These are phyloP conservation scores for Podila minutissima DNA, from an alignment of 192 early-diverging fungal genomes.

Conservation along the genomic window DNA sequence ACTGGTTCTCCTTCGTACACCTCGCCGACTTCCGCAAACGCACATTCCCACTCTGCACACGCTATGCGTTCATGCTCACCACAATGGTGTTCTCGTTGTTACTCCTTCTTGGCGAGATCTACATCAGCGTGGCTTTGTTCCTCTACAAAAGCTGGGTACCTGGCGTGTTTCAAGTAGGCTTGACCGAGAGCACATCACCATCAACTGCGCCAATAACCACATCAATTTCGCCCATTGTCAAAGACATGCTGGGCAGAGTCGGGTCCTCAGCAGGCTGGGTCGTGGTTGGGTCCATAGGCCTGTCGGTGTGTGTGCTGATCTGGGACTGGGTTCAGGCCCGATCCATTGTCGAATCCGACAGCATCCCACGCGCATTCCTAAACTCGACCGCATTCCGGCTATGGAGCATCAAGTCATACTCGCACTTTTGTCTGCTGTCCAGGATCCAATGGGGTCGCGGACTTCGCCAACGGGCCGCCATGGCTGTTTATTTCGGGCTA, in stretches of 20 bases:
- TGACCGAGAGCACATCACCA: neutral
- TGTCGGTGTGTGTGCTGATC: slow-evolving; percentile 15
- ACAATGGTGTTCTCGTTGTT: slow-evolving; percentile 5
- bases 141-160: slow-evolving; percentile 21
- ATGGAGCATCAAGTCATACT: slow-evolving; percentile 42
- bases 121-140: slow-evolving; percentile 11
- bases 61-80: slow-evolving; percentile 15
- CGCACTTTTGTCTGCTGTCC: slow-evolving; percentile 33
- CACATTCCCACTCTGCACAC: slow-evolving; percentile 10
- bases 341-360: slow-evolving; percentile 31
- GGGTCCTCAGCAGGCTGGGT: slow-evolving; percentile 19
- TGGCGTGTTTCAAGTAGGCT: slow-evolving; percentile 3
- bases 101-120: slow-evolving; percentile 21
- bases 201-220: neutral
- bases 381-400: slow-evolving; percentile 23
- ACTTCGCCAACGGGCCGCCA: slow-evolving; percentile 18
- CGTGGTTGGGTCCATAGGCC: slow-evolving; percentile 18
- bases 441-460: slow-evolving; percentile 29
- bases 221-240: neutral
- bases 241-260: slow-evolving; percentile 3
- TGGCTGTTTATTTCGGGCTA: slow-evolving; percentile 33
- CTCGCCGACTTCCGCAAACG: slow-evolving; percentile 20
- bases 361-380: slow-evolving; percentile 31
- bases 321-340: slow-evolving; percentile 38
- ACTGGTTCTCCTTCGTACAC: slow-evolving; percentile 22